These are phyloP conservation scores for Lepiota brunneoincarnata DNA, from an alignment of 768 basidiomycete genomes.

Conservation along the genomic window DNA sequence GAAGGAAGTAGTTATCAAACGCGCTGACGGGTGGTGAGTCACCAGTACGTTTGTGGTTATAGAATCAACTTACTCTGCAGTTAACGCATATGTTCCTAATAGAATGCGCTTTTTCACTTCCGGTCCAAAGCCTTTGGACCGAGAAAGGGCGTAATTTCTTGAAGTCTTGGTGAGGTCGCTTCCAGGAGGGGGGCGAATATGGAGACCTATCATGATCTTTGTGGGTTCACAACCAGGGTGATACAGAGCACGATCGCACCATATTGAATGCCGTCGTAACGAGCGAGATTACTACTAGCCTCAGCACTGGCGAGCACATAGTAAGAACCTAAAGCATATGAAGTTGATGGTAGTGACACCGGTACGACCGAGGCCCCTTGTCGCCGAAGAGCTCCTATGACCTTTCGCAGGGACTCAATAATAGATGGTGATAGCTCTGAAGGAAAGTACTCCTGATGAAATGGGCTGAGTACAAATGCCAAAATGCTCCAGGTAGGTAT, in stretches of 20 bases:
- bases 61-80: slow-evolving; percentile 69
- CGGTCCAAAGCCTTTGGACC: slow-evolving; percentile 70
- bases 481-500: neutral
- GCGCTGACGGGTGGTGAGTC: slow-evolving; percentile 47
- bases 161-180: slow-evolving; percentile 47
- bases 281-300: slow-evolving; percentile 87
- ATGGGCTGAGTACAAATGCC: neutral
- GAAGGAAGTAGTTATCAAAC: slow-evolving; percentile 97
- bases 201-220: slow-evolving; percentile 39
- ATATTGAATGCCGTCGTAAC: slow-evolving; percentile 87
- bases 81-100: slow-evolving; percentile 88
- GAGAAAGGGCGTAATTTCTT: slow-evolving; percentile 59
- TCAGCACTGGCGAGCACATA: slow-evolving; percentile 96
- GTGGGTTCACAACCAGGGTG: neutral
- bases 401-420: slow-evolving; percentile 39
- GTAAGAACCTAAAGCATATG: slow-evolving; percentile 86
- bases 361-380: slow-evolving; percentile 69
- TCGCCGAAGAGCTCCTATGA: slow-evolving; percentile 36
- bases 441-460: slow-evolving; percentile 74
- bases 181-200: slow-evolving; percentile 39
- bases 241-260: slow-evolving; percentile 38
- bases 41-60: neutral
- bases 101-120: slow-evolving; percentile 89
- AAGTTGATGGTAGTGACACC: slow-evolving; percentile 66
- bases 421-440: slow-evolving; percentile 52